Conservation (phyloP, 2,329 filamentous ascomycete genomes). For the Thielaviopsis ethacetica region DNA sequence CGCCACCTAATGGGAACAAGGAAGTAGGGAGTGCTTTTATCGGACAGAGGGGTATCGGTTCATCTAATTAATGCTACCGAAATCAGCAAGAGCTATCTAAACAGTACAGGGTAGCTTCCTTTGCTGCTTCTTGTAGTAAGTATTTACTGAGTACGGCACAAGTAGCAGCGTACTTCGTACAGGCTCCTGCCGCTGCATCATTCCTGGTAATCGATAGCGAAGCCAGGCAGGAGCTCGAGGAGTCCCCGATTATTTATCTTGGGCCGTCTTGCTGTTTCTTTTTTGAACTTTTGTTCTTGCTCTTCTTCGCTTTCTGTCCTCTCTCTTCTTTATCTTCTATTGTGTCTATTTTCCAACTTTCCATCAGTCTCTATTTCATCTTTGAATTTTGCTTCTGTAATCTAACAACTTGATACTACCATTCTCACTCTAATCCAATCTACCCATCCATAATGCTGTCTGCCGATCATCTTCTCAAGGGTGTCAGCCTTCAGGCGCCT, state of each 20-base stretch:
- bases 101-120: not conserved
- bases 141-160: no score
- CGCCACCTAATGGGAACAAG: not conserved
- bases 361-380: not conserved
- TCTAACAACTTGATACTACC: not conserved
- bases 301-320: not conserved
- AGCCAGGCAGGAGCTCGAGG: not conserved
- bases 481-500: conserved; percentile 70
- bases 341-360: not conserved
- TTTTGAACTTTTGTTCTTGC: not conserved
- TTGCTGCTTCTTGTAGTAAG: not conserved
- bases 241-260: not conserved
- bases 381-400: not conserved
- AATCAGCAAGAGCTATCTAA: conserved; percentile 6
- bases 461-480: conserved; percentile 65
- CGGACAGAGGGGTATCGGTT: conserved; percentile 1
- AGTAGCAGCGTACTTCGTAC: no score
- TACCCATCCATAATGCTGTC: conserved; percentile 39
- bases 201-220: not conserved
- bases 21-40: not conserved
- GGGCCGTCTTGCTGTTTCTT: not conserved
- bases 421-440: not conserved
- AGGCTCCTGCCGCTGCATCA: not conserved
- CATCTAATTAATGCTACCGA: conserved; percentile 1
- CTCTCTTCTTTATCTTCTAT: not conserved